Base-by-base conservation (phyloP, 805 yeast genomes). In the Hanseniaspora vineae region DNA sequence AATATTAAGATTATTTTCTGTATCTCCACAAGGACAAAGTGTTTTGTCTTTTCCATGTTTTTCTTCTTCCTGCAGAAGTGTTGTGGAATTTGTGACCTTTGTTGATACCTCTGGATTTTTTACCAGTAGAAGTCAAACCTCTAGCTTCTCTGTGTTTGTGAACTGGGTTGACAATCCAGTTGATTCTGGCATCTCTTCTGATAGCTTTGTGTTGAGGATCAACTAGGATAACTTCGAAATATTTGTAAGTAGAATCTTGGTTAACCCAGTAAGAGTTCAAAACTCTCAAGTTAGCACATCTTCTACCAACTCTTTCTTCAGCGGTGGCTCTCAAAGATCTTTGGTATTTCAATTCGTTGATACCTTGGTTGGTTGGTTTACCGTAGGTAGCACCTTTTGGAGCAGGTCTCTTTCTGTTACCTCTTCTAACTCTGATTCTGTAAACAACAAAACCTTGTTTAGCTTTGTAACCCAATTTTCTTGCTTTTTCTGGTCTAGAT, bases 301-400 rank as follows among this genome's bases (percentile, higher is more conserved):
- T 87, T 72, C 96, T 88, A 69, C 96, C 98, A 66, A 90, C 95
- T 79, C 97, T 86, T 81, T 92, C 98, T 80, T 92, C 98, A 67
- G 98, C 98, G 66, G 96, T 89, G 65, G 96, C 80, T 76, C 95
- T 87, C 74, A 87, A 78, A 57, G 96, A 83, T 77, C 90, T 87
- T 80, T 92, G 98, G 95, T 88, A 89, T 80, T 92, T 92, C 78
- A 92, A 85, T 75, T 92, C 97, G 80, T 80, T 81, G 63, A 92
- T 92, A 86, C 98, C 98, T 79, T 87, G 95, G 95, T 92, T 92
- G 80, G 98, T 92, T 83, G 98, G 98, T 85, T 92, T 92, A 86
- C 98, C 98, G 83, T 92, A 90, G 72, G 97, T 92, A 69, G 97
- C 97, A 86, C 98, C 98, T 92, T 92, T 92, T 78, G 94, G 88